Evolutionary conservation across 73 alveolate genomes (phyloP), one percentile per base, ranked within the genome.

Genomic region (Uronychia setigera): DNA sequence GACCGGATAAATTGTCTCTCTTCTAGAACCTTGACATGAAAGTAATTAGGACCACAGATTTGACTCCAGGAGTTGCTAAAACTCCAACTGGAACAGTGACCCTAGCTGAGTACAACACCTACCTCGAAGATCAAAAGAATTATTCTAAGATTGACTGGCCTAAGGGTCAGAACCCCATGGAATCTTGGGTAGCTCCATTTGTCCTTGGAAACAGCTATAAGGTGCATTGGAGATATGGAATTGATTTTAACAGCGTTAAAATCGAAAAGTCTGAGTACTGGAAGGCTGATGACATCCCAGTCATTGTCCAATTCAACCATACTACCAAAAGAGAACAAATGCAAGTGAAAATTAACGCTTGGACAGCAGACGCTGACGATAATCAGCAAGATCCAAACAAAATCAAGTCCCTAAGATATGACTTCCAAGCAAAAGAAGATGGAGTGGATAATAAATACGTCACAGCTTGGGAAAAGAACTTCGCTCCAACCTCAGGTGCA

Each of bases 121-220:
- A 58, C 87, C 0, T 0, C 84, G 35, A 78, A 31, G 32, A 32
- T 13, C 14, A 26, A 29, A 13, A 74, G 26, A 19, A 29, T 30
- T 83, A 79, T 26, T 28, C 31, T 14, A 87, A 81, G 9, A 82
- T 82, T 0, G 77, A 83, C 80, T 84, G 88, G 9, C 93, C 28
- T 25, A 29, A 57, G 11, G 74, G 74, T 11, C 26, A 57, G 74
- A 14, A 11, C 74, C 74, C 11, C 26, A 57, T n/a, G n/a, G n/a
- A n/a, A n/a, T n/a, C n/a, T n/a, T 57, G 74, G 74, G 26, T 57
- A 57, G 33, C 85, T 0, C 92, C 95, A 0, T 81, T 78, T 35
- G 92, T 89, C 0, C 77, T 89, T 11, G 92, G 92, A 31, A 80
- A 89, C 67, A 85, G 67, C 30, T 89, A 89, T 67, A 77, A 78